These are phyloP conservation scores for Dicorynia guianensis DNA, from an alignment of 306 rosid species.

Conservation along the genomic window DNA sequence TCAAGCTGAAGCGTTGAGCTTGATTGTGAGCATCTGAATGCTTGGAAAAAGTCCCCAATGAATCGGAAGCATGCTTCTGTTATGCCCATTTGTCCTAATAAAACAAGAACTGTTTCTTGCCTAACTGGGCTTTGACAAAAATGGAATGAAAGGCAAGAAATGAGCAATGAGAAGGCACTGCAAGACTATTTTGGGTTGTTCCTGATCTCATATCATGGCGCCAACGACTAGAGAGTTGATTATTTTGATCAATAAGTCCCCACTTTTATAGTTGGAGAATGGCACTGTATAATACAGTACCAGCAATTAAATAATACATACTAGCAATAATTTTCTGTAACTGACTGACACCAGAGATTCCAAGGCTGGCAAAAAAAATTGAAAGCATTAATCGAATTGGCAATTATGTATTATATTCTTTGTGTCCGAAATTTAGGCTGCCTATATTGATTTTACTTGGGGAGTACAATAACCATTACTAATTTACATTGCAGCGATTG, in stretches of 20 bases:
- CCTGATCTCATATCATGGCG: background rate
- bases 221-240: background rate
- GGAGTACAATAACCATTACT: background rate
- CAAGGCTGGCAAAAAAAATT: conserved; percentile 57
- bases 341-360: conserved; percentile 45
- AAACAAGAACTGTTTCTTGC: background rate
- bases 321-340: conserved; percentile 30
- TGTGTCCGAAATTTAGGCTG: conserved; percentile 26
- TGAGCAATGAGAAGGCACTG: background rate
- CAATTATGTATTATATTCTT: conserved; percentile 29
- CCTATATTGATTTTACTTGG: background rate
- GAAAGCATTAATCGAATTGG: conserved; percentile 19
- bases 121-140: background rate
- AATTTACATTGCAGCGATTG: conserved; percentile 1
- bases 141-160: background rate
- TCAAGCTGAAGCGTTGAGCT: conserved; percentile 37
- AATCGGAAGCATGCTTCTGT: conserved; percentile 65
- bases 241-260: no score
- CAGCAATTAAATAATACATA: conserved; percentile 31
- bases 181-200: conserved; percentile 16
- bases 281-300: conserved; percentile 47
- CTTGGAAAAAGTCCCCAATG: conserved; percentile 65
- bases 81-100: conserved; percentile 57
- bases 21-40: conserved; percentile 48
- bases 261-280: conserved; percentile 53